Conservation (phyloP, 345 rosid species). For the Eucalyptus erythrocorys region DNA sequence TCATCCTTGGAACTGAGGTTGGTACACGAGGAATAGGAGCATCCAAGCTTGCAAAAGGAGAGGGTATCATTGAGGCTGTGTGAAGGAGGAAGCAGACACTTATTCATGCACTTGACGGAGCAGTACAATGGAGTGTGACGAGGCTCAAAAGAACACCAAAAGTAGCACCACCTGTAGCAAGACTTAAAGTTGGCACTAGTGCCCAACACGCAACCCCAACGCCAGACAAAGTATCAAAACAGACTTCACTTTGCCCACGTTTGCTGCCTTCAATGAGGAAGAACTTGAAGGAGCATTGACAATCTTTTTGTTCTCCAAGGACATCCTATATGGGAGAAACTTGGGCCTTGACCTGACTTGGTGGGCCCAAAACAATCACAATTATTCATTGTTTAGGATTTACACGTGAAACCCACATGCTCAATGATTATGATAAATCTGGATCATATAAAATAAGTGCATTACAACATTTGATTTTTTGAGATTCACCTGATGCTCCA, state of each 20-base stretch:
- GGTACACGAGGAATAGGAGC: slow-evolving; percentile 22
- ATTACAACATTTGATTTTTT: background rate
- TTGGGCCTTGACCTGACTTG: background rate
- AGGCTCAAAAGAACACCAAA: background rate
- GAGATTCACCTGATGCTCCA: background rate
- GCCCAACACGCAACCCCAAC: slow-evolving; percentile 3
- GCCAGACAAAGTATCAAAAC: background rate
- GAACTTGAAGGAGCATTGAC: background rate
- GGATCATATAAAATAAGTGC: background rate
- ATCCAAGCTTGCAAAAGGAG: slow-evolving; percentile 28
- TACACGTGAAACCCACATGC: background rate
- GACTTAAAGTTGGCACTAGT: background rate
- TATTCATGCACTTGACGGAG: slow-evolving; percentile 11
- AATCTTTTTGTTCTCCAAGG: background rate
- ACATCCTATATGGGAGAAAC: background rate
- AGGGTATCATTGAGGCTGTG: background rate
- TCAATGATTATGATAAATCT: background rate
- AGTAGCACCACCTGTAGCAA: slow-evolving; percentile 20
- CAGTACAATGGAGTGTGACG: background rate
- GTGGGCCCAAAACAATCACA: background rate
- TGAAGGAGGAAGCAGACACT: slow-evolving; percentile 4
- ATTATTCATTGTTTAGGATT: accelerated
- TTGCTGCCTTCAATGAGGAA: background rate
- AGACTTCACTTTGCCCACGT: background rate
- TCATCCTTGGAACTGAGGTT: slow-evolving; percentile 17